These are phyloP conservation scores for Cryphonectria naterciae DNA, from an alignment of 2,329 filamentous ascomycete species.

Conservation along the genomic window DNA sequence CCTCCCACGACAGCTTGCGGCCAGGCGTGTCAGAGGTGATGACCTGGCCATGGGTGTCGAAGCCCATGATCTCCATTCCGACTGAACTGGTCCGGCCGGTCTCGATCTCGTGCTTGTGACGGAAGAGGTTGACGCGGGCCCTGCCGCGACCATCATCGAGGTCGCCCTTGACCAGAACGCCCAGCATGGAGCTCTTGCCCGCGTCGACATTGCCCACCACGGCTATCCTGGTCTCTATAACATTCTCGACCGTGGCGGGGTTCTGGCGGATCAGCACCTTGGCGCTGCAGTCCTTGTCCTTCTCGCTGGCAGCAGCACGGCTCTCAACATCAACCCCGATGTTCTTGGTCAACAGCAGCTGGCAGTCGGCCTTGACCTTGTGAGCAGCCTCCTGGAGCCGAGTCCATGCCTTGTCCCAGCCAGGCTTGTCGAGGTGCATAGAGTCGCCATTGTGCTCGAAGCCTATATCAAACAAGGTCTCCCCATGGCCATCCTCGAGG, in stretches of 20 bases:
- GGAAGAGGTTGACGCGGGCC: constrained; percentile 92
- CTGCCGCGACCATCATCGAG: constrained; percentile 94
- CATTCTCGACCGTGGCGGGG: constrained; percentile 76
- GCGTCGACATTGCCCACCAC: constrained; percentile 98
- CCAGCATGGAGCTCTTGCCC: constrained; percentile 94
- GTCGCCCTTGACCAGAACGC: constrained; percentile 92
- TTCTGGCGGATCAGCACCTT: constrained; percentile 82
- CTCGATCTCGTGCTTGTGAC: constrained; percentile 97
- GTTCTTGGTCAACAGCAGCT: constrained; percentile 86
- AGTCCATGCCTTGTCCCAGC: constrained; percentile 75
- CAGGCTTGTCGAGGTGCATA: constrained; percentile 73
- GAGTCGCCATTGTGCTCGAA: constrained; percentile 87
- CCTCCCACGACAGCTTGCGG: constrained; percentile 89
- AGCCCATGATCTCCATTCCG: constrained; percentile 98
- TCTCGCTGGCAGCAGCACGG: constrained; percentile 59
- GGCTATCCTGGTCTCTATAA: constrained; percentile 94
- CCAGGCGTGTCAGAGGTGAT: constrained; percentile 82
- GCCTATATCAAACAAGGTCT: constrained; percentile 89
- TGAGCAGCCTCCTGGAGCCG: constrained; percentile 69
- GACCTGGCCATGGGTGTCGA: constrained; percentile 83
- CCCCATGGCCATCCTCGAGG: constrained; percentile 82
- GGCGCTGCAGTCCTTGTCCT: constrained; percentile 77
- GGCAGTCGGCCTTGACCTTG: constrained; percentile 72
- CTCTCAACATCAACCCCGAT: constrained; percentile 79
- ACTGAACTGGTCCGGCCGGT: constrained; percentile 94